phyloP scores from a whole-genome alignment of 1,284 basidiomycete species.

The Serendipita sp. region DNA sequence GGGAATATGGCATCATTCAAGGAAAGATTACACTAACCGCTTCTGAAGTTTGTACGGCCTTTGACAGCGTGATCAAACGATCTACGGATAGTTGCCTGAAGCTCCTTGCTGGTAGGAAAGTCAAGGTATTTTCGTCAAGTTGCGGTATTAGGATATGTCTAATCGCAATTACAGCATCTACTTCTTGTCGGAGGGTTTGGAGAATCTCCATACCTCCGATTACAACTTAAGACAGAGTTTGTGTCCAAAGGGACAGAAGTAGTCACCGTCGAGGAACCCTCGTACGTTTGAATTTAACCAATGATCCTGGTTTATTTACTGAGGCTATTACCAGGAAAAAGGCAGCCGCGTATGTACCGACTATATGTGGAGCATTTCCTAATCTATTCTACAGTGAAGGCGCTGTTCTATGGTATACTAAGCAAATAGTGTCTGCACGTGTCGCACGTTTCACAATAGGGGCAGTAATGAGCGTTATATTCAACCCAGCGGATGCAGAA shows the following conservation, averaged over 20 bases:
- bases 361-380: neutral
- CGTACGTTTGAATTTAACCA: neutral
- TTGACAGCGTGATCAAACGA: neutral
- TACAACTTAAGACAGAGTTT: neutral
- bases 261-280: neutral
- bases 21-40: neutral
- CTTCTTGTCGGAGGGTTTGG: constrained; percentile 8
- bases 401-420: neutral
- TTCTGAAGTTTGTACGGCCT: neutral
- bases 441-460: neutral
- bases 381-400: neutral
- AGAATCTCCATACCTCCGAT: neutral
- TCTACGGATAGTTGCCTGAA: neutral
- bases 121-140: neutral
- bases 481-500: neutral
- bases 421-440: neutral
- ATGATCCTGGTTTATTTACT: neutral
- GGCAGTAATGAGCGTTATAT: neutral
- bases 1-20: neutral
- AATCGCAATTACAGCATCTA: neutral
- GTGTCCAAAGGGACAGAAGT: neutral
- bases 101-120: neutral
- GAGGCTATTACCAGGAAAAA: neutral
- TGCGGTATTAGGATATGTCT: neutral
- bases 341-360: constrained; percentile 1